Base-by-base conservation (phyloP, 2,329 filamentous ascomycete genomes). In the Clonostachys rhizophaga region DNA sequence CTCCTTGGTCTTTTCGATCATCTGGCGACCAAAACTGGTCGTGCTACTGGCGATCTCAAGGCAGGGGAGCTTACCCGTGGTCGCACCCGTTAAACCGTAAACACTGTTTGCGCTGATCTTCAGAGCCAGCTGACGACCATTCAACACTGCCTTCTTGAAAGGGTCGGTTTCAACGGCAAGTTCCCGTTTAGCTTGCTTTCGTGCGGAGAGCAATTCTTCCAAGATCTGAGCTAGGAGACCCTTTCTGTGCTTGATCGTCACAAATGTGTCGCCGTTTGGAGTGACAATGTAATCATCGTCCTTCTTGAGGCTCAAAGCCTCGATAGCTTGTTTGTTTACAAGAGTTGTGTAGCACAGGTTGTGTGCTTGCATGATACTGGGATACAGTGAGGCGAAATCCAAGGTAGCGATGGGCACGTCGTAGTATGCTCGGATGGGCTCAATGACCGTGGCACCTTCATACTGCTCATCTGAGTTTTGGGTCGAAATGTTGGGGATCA, bases 1-100 rank as follows among this genome's bases (percentile, higher is more conserved):
- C n/a, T 87, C 79, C 67, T 96, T 97, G 1, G 94, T 97, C 70
- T 86, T 94, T 67, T 97, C 92, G 72, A 99, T 99, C 94, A 99
- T 99, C 63, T 96, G 88, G 58, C 94, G 89, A 55, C 94, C 94
- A 60, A 96, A 99, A 72, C 88, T 91, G 2, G 94, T 99, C 13
- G 94, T 97, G 69, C 91, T 96, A 72, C 91, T 95, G 50, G 94
- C 94, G 65, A 99, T 97, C 39, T 88, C 84, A 49, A 99, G 74
- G 75, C 94, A 99, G 0, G 94, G 94, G 39, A 99, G 76, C 64
- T 99, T 99, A 61, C 94, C 94, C 34, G 91, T 91, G 1, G 91
- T 97, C 3, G 94, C 95, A 68, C 94, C 94, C 7, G 94, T 99
- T 53, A 99, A 74, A 74, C 94, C 94, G 69, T 99, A 99, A 30